Evolutionary conservation across 371 early-diverging fungal species (phyloP), one percentile per base, ranked within the genome.

Genomic region (Mucor irregularis): DNA sequence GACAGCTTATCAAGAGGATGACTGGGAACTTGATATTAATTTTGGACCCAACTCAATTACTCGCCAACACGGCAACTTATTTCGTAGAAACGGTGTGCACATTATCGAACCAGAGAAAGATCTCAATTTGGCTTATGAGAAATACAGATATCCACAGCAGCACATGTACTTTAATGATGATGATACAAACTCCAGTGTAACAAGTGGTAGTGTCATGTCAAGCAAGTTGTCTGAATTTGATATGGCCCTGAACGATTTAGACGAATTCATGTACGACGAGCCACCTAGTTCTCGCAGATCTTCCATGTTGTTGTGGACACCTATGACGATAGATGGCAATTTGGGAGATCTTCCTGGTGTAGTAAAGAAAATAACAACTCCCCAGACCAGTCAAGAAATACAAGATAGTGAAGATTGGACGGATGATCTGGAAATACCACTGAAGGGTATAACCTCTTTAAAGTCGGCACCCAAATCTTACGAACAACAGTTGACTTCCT

Each of bases 401-500:
- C 43, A 63, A n/a, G 69, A 63, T 19, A 35, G 45, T 16, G 62
- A 62, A n/a, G 73, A 73, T 29, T 73, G 73, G 73, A 44, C 45
- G 28, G 52, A 62, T 19, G 64, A 64, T 58, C 34, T 62, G 2
- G 62, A 62, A 7, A 46, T 62, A 14, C 61, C 55, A 19, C 14
- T 38, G 1, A 49, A 37, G 16, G 49, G 30, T 8, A 33, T 44
- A 17, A 17, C 42, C 4, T 21, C 22, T 11, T 42, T 21, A 42
- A 37, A 38, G 49, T n/a, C 25, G 46, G 29, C 45, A 53, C 14
- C 24, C 2, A 25, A 45, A 14, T 10, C 16, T 11, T 53, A 10
- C 14, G 35, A 35, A n/a, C 35, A 35, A 35, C 35, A 35, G 11
- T 35, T 35, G n/a, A n/a, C n/a, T n/a, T n/a, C 35, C 16, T 35